Evolutionary conservation across 2,329 filamentous ascomycete genomes (phyloP).

Genomic region (Aspergillus tanneri): DNA sequence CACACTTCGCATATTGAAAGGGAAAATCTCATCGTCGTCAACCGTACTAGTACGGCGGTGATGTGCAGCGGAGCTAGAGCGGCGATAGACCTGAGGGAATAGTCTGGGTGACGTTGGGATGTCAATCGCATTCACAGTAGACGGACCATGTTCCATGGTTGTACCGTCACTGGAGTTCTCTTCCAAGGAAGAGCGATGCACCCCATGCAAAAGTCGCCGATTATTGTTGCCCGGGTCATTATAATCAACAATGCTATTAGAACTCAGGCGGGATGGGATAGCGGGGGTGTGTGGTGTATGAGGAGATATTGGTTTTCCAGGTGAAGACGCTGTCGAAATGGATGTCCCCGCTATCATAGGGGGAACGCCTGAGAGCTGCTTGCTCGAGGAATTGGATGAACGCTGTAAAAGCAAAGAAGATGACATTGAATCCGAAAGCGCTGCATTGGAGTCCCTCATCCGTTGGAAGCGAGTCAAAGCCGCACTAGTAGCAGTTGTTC

Average conservation of each 20-base stretch:
- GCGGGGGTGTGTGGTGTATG: constrained; percentile 91
- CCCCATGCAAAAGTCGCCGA: constrained; percentile 28
- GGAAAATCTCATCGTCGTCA: constrained; percentile 47
- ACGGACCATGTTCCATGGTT: constrained; percentile 31
- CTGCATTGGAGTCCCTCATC: constrained; percentile 86
- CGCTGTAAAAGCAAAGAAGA: constrained; percentile 82
- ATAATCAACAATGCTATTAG: constrained; percentile 80
- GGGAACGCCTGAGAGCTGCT: constrained; percentile 66
- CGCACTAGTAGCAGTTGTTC: constrained; percentile 74
- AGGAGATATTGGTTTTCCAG: constrained; percentile 83
- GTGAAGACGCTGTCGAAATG: constrained; percentile 81
- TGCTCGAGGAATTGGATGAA: constrained; percentile 74
- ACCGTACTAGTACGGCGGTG: constrained; percentile 35
- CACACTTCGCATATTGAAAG: constrained; percentile 47
- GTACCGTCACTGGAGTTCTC: constrained; percentile 40
- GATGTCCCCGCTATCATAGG: constrained; percentile 64
- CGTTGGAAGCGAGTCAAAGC: constrained; percentile 81
- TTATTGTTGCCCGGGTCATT: constrained; percentile 41
- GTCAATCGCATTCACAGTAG: constrained; percentile 47
- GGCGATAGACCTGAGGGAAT: constrained; percentile 42
- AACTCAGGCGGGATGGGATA: constrained; percentile 88
- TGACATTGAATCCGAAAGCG: constrained; percentile 87
- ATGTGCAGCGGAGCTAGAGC: constrained; percentile 48
- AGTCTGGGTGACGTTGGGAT: constrained; percentile 49
- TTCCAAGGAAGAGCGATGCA: constrained; percentile 34